These are phyloP conservation scores for Cystoisospora suis DNA, from an alignment of 169 alveolate species.

Conservation along the genomic window DNA sequence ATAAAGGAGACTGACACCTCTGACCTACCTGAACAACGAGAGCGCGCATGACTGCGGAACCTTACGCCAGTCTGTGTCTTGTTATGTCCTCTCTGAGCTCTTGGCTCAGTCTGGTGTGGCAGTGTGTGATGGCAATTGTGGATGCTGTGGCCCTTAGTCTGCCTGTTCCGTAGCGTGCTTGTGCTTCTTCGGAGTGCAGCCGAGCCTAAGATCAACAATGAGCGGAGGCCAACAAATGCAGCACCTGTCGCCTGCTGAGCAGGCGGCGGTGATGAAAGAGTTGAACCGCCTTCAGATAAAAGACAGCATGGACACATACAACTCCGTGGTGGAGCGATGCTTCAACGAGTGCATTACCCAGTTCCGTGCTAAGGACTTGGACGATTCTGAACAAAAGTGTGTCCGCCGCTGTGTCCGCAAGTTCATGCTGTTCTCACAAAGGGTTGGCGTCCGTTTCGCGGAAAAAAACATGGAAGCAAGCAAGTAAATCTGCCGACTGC, in stretches of 20 bases:
- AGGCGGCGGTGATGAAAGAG: slow-evolving; percentile 51
- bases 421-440: slow-evolving; percentile 64
- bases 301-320: slow-evolving; percentile 74
- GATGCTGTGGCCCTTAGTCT: neutral
- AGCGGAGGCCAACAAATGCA: slow-evolving; percentile 24
- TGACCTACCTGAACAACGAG: too few species aligned
- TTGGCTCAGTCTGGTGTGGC: neutral
- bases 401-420: slow-evolving; percentile 61
- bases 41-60: too few species aligned
- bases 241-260: slow-evolving; percentile 43
- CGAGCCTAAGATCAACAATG: slow-evolving; percentile 5
- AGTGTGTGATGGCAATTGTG: neutral
- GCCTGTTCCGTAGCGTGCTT: neutral
- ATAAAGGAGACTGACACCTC: too few species aligned
- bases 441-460: slow-evolving; percentile 65
- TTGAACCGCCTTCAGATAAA: slow-evolving; percentile 59
- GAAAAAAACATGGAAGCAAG: slow-evolving; percentile 53
- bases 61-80: too few species aligned
- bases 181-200: neutral
- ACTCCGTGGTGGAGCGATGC: slow-evolving; percentile 73
- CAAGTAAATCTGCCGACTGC: too few species aligned
- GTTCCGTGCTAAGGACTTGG: slow-evolving; percentile 67
- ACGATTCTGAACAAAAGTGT: slow-evolving; percentile 50
- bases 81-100: too few species aligned
- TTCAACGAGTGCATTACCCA: slow-evolving; percentile 71